Percentiles rank a stretch among this genome's conserved stretches.
Conservation (phyloP, 2,329 filamentous ascomycete genomes). For the Trichoderma sp. region DNA sequence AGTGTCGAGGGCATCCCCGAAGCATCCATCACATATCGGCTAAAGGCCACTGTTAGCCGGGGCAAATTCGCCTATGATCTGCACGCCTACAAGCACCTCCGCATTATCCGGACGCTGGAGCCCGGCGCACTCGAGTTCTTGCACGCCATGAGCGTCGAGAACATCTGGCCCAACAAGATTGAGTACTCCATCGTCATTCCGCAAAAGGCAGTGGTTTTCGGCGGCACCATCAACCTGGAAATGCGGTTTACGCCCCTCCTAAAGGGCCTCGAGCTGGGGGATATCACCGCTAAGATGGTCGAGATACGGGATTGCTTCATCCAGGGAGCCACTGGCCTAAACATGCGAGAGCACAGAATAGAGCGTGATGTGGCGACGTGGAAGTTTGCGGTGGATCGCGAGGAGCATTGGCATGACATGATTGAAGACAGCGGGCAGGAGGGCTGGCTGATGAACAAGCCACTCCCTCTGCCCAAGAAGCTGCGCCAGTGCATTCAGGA, state of each 20-base stretch:
- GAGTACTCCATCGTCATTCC: constrained; percentile 93
- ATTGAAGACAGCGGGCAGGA: constrained; percentile 66
- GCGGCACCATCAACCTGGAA: constrained; percentile 77
- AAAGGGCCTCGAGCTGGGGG: constrained; percentile 84
- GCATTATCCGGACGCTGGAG: constrained; percentile 74
- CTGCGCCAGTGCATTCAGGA: constrained; percentile 85
- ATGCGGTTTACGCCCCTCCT: constrained; percentile 84
- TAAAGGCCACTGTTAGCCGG: constrained; percentile 84
- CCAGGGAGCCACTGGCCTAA: constrained; percentile 44
- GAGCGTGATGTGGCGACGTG: constrained; percentile 62
- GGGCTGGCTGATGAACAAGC: constrained; percentile 60
- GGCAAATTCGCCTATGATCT: constrained; percentile 88
- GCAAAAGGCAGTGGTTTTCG: constrained; percentile 91
- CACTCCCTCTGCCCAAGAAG: constrained; percentile 71
- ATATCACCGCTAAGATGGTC: constrained; percentile 73
- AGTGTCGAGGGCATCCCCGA: constrained; percentile 87
- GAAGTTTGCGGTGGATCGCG: constrained; percentile 52
- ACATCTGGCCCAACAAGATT: constrained; percentile 96
- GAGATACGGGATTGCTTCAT: constrained; percentile 70
- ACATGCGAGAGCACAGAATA: constrained; percentile 56
- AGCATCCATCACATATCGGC: constrained; percentile 81
- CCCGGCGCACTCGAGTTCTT: constrained; percentile 72
- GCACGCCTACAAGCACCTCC: constrained; percentile 72
- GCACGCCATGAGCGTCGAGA: constrained; percentile 93
- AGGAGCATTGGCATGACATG: constrained; percentile 66